Percentiles rank a stretch among this genome's conserved stretches.
These are phyloP conservation scores for Capsicum rhomboideum DNA, from an alignment of 257 asterid species.

Conservation along the genomic window DNA sequence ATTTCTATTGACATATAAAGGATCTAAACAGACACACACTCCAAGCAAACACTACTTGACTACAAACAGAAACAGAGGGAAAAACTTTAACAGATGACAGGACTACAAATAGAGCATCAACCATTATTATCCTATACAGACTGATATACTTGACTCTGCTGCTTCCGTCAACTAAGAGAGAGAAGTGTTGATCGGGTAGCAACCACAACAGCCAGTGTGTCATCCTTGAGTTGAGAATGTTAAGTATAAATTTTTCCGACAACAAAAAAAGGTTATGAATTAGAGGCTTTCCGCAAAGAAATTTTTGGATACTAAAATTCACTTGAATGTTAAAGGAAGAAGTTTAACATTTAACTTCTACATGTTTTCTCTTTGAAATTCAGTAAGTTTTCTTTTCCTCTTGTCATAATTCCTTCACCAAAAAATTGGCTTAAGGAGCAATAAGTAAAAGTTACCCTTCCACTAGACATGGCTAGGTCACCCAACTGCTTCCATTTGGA, in stretches of 20 bases:
- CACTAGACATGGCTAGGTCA: slow-evolving; percentile 90
- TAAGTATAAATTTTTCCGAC: not conserved
- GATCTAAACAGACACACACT: not conserved
- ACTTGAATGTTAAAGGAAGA: not conserved
- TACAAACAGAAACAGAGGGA: not conserved
- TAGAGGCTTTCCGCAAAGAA: not conserved
- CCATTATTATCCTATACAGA: not conserved
- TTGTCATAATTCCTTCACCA: not conserved
- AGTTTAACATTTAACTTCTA: not conserved
- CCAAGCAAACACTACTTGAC: not conserved
- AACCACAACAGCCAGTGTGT: not conserved
- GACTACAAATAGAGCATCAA: not conserved
- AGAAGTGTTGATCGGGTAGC: not conserved
- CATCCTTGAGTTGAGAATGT: not conserved
- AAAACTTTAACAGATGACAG: not conserved
- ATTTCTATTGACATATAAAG: not conserved
- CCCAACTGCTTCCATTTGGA: slow-evolving; percentile 98
- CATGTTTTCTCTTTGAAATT: not conserved
- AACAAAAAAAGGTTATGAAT: not conserved
- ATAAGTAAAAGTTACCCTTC: slow-evolving; percentile 50
- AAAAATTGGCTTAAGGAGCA: not conserved
- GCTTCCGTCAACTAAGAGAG: not conserved
- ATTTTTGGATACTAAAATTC: not conserved
- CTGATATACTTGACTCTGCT: not conserved
- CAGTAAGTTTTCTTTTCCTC: not conserved